Conservation (phyloP, 306 rosid genomes). For the Myrica gale region DNA sequence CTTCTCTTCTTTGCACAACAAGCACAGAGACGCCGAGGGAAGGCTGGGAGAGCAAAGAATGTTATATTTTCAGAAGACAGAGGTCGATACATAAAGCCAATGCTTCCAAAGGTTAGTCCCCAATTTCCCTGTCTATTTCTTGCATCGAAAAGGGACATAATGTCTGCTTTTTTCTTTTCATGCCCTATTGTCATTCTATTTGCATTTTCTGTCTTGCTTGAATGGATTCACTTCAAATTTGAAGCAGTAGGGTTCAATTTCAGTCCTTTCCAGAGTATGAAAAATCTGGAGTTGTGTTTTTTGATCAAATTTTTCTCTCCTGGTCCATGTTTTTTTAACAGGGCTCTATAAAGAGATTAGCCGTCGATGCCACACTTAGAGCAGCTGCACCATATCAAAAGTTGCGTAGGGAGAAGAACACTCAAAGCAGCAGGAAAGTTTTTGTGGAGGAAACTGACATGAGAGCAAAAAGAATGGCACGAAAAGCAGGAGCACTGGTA, state of each 20-base stretch:
- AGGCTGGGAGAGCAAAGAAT: slow-evolving; percentile 98
- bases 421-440: slow-evolving; percentile 73
- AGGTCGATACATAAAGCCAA: slow-evolving; percentile 93
- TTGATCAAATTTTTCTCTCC: background rate
- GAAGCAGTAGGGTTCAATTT: background rate
- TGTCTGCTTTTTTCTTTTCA: slow-evolving; percentile 20
- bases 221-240: background rate
- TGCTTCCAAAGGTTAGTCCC: slow-evolving; percentile 81
- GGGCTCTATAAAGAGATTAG: slow-evolving; percentile 95
- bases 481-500: slow-evolving; percentile 99
- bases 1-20: slow-evolving; percentile 97
- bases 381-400: slow-evolving; percentile 98
- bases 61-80: slow-evolving; percentile 97
- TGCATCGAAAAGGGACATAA: slow-evolving; percentile 13
- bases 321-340: slow-evolving; percentile 26
- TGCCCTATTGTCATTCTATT: background rate
- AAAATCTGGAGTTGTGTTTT: slow-evolving; percentile 9
- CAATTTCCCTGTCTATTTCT: slow-evolving; percentile 12
- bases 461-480: slow-evolving; percentile 98
- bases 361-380: slow-evolving; percentile 97
- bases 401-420: slow-evolving; percentile 76
- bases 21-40: slow-evolving; percentile 89
- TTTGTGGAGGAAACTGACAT: slow-evolving; percentile 89
- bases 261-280: slow-evolving; percentile 6
- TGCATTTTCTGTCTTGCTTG: background rate